Base-by-base conservation (phyloP, 2,329 filamentous ascomycete genomes). In the Nemania sp. region DNA sequence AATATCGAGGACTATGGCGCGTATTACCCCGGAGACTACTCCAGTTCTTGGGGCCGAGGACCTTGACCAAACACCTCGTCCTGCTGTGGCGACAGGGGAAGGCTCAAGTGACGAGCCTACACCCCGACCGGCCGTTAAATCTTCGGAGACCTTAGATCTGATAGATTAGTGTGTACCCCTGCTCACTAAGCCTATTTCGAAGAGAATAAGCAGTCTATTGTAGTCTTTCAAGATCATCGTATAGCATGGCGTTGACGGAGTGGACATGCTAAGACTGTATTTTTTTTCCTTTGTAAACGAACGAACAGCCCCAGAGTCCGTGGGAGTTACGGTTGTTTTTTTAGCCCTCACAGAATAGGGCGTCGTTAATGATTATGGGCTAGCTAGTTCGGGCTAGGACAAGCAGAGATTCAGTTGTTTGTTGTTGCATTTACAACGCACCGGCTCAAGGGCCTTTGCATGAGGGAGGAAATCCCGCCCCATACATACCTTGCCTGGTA, bases 61-160 rank as follows among this genome's bases (percentile, higher is more conserved):
- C 51, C 73, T 80, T 45, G 82, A 85, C 41, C 81, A 81, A 53
- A 86, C 84, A 27, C 84, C 84, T 24, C 82, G 82, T 56, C 82
- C 82, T 41, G 32, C 70, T 54, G 43, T 59, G n/a, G 62, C 64
- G 49, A 61, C 70, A 52, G 64, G 72, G 41, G 68, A 71, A 6
- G 72, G 70, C n/a, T 43, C 63, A 52, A 75, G 77, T 13, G 79
- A 83, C 29, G 80, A 84, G 62, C 77, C 80, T 13, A 85, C 82
- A 2, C 82, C 83, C 55, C 78, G 80, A 29, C 77, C 81, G 3
- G 62, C 69, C 18, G 47, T 66, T 15, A 76, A 72, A 55, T 35
- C 62, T 58, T 71, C 70, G 13, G 70, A 67, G 20, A 61, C 58
- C 27, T 65, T 35, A 51, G 24, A 68, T 11, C 47, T 38, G 11